Evolutionary conservation across 805 yeast species (phyloP).

Genomic region (Saccharomycopsis guyanensis): DNA sequence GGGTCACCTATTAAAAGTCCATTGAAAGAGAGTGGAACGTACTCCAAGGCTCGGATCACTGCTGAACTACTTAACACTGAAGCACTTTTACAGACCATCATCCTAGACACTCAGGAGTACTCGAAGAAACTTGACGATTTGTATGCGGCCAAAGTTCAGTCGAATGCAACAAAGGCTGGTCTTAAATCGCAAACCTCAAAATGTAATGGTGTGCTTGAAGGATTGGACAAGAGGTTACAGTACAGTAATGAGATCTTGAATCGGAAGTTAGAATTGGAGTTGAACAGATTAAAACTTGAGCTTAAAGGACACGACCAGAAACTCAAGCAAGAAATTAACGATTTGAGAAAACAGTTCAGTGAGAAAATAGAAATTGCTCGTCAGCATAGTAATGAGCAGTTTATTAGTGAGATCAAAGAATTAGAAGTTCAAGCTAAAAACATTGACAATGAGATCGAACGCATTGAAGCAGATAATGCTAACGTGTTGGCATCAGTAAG

Average conservation of each 20-base stretch:
- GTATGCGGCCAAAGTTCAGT: slow-evolving; percentile 5
- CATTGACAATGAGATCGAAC: not conserved
- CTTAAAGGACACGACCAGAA: not conserved
- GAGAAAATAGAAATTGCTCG: not conserved
- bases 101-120: slow-evolving; percentile 2
- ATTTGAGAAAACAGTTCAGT: not conserved
- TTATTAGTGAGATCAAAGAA: not conserved
- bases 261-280: slow-evolving; percentile 5
- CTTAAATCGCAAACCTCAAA: not conserved
- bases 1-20: not conserved
- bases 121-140: slow-evolving; percentile 6
- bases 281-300: not conserved
- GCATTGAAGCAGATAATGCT: not conserved
- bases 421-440: not conserved
- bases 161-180: slow-evolving; percentile 1
- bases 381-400: not conserved
- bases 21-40: not conserved
- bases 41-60: not conserved
- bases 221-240: slow-evolving; percentile 1
- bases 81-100: not conserved
- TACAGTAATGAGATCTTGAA: not conserved
- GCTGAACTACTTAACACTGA: slow-evolving; percentile 4
- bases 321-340: not conserved
- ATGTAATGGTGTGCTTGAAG: not conserved
- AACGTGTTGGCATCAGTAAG: no score